Evolutionary conservation across 2,329 filamentous ascomycete genomes (phyloP).

Genomic region (Fusarium annulatum): DNA sequence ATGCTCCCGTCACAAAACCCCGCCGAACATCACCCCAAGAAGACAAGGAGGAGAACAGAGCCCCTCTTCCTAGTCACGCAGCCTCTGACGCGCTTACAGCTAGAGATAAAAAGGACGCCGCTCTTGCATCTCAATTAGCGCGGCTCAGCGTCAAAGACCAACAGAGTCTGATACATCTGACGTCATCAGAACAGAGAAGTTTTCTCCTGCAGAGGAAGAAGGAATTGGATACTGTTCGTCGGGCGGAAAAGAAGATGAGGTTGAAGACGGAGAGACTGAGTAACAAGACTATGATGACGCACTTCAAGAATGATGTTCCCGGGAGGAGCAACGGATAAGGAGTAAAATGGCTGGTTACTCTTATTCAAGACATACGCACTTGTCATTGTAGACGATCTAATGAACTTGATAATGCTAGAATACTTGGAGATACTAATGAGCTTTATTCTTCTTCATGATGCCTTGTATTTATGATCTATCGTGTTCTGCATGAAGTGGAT

Average conservation of each 20-base stretch:
- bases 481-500: not conserved
- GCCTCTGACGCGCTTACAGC: conserved; percentile 2
- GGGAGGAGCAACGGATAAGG: conserved; percentile 14
- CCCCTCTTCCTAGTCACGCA: fast-evolving
- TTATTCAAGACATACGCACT: too few relatives aligned
- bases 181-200: conserved; percentile 27
- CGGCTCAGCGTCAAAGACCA: conserved; percentile 27
- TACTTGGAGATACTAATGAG: too few relatives aligned
- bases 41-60: not conserved
- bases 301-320: conserved; percentile 20
- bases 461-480: not conserved
- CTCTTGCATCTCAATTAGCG: conserved; percentile 22
- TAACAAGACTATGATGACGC: conserved; percentile 31
- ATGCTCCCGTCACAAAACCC: not conserved
- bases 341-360: conserved; percentile 48
- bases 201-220: conserved; percentile 25
- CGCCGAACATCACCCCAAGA: not conserved
- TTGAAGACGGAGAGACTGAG: conserved; percentile 17
- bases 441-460: not conserved
- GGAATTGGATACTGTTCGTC: conserved; percentile 11
- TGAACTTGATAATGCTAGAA: too few relatives aligned
- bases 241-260: conserved; percentile 13
- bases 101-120: conserved; percentile 5
- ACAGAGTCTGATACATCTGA: conserved; percentile 34
- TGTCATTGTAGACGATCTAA: too few relatives aligned